Conservation (phyloP, 371 early-diverging fungal species). For the Chytridium lagenaria region DNA sequence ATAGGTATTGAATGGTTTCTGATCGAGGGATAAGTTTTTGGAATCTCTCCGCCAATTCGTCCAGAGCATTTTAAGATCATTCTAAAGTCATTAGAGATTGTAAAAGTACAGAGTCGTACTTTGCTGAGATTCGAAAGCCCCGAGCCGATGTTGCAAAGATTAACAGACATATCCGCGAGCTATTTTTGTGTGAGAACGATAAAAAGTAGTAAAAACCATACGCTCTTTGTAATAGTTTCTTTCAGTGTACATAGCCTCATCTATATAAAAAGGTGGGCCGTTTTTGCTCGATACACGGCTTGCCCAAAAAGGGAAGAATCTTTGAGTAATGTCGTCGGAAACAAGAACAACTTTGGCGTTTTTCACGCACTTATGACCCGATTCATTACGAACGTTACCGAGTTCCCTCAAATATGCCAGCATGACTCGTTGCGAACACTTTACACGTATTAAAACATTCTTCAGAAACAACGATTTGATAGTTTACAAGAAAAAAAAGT, state of each 20-base stretch:
- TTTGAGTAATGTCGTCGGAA: conserved; percentile 31
- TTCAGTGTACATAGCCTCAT: conserved; percentile 29
- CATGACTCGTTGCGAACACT: conserved; percentile 39
- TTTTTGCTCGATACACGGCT: conserved; percentile 22
- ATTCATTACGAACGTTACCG: background rate
- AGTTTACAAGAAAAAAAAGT: conserved; percentile 5
- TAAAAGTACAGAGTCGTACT: conserved; percentile 22
- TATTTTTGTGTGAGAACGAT: background rate
- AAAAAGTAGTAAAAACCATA: background rate
- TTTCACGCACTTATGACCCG: conserved; percentile 9
- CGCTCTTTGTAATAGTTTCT: conserved; percentile 11
- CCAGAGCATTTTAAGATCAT: conserved; percentile 43
- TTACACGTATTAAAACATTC: too few species aligned
- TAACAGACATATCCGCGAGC: conserved; percentile 34
- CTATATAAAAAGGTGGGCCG: conserved; percentile 24
- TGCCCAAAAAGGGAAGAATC: conserved; percentile 46
- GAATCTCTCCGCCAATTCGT: conserved; percentile 35
- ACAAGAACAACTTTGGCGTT: conserved; percentile 35
- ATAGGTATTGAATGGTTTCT: conserved; percentile 19
- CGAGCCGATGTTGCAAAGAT: conserved; percentile 25
- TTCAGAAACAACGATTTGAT: too few species aligned
- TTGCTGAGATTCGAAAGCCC: conserved; percentile 29
- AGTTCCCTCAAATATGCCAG: conserved; percentile 42
- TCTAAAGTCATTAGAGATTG: conserved; percentile 18
- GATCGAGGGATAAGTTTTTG: conserved; percentile 36